Evolutionary conservation across 306 rosid species (phyloP).

Genomic region (Castanea sativa): DNA sequence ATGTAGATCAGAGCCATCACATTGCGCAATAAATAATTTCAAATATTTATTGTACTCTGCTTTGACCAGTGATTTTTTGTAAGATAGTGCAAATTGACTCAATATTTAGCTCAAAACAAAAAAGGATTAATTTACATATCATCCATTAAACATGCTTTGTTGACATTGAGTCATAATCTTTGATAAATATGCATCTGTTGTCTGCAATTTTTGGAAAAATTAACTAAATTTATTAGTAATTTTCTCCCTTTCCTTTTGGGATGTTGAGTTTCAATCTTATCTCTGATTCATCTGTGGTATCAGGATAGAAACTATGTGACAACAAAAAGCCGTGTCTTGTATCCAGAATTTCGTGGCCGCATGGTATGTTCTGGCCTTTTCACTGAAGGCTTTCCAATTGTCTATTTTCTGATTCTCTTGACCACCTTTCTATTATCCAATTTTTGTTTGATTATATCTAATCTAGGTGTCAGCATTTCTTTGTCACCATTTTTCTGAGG

Average conservation of each 20-base stretch:
- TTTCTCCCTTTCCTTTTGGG: conserved; percentile 7
- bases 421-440: conserved; percentile 1
- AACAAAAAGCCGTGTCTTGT: conserved; percentile 68
- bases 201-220: conserved; percentile 18
- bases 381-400: background rate
- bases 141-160: conserved; percentile 8
- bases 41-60: background rate
- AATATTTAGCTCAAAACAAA: too few species aligned
- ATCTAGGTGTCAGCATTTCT: conserved; percentile 94
- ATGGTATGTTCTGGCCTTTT: conserved; percentile 61
- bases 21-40: background rate
- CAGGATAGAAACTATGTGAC: conserved; percentile 89
- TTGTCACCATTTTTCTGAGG: conserved; percentile 85
- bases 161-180: background rate
- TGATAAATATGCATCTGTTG: background rate
- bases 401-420: background rate
- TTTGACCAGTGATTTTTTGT: background rate
- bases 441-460: conserved; percentile 33
- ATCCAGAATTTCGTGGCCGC: conserved; percentile 98
- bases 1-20: background rate
- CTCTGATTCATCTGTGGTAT: conserved; percentile 27
- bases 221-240: background rate
- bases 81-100: background rate
- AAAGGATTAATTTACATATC: background rate
- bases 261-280: conserved; percentile 2